Conservation (phyloP, 2,329 filamentous ascomycete species). For the Sarocladium strictum region DNA sequence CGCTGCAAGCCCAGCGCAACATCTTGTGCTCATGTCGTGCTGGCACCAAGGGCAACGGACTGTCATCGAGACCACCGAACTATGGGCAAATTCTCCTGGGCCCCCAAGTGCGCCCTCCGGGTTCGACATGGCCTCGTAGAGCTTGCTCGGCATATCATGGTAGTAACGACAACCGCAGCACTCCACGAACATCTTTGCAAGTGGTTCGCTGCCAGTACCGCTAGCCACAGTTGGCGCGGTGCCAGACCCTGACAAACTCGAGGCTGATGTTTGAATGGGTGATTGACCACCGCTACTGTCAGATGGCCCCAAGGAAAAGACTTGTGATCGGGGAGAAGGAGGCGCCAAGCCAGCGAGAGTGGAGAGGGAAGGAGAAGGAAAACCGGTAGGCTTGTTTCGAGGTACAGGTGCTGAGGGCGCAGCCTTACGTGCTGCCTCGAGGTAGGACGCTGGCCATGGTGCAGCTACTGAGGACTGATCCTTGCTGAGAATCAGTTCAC, state of each 20-base stretch:
- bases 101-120: constrained; percentile 46
- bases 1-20: constrained; percentile 64
- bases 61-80: constrained; percentile 52
- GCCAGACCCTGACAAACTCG: not conserved
- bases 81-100: constrained; percentile 39
- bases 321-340: constrained; percentile 5
- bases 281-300: not conserved
- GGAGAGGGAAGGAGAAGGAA: constrained; percentile 15
- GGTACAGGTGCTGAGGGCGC: constrained; percentile 11
- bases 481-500: constrained; percentile 16
- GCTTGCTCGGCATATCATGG: constrained; percentile 58
- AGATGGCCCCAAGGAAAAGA: not conserved
- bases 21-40: constrained; percentile 63
- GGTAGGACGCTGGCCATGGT: constrained; percentile 15
- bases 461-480: constrained; percentile 11
- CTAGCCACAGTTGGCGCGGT: not conserved
- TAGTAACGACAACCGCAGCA: constrained; percentile 60
- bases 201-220: constrained; percentile 26
- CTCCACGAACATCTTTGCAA: constrained; percentile 60
- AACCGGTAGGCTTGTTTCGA: constrained; percentile 13
- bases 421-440: constrained; percentile 16
- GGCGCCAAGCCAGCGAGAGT: not conserved
- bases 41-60: constrained; percentile 67
- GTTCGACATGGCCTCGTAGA: constrained; percentile 60
- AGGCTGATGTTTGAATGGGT: not conserved